These are phyloP conservation scores for Amauroascus niger DNA, from an alignment of 2,329 filamentous ascomycete genomes.

Conservation along the genomic window DNA sequence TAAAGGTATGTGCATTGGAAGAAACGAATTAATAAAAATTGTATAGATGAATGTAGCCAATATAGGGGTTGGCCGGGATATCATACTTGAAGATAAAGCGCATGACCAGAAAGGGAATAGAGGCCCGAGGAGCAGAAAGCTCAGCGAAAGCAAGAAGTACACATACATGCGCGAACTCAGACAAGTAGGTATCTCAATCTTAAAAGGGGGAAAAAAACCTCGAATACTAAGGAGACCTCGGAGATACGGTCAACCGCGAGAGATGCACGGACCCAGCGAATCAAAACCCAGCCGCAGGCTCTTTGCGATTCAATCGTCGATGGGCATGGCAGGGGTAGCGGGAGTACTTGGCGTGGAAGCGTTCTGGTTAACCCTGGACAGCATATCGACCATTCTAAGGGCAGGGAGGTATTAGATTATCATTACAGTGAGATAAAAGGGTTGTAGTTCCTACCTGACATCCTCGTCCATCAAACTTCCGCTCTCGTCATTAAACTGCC, in stretches of 20 bases:
- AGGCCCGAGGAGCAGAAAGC: neutral
- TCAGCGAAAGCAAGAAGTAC: neutral
- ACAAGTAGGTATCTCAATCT: neutral
- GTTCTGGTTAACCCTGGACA: slow-evolving; percentile 23
- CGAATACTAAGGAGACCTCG: neutral
- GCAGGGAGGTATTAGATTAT: neutral
- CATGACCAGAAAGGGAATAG: neutral
- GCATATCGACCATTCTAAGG: slow-evolving; percentile 34
- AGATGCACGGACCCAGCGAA: neutral
- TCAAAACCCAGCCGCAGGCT: slow-evolving; percentile 5
- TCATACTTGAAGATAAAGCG: neutral
- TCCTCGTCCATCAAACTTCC: slow-evolving; percentile 39
- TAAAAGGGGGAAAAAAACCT: neutral
- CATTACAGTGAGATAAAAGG: neutral
- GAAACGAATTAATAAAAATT: slow-evolving; percentile 2
- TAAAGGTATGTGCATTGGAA: neutral
- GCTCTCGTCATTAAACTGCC: slow-evolving; percentile 37
- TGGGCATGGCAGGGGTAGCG: slow-evolving; percentile 2
- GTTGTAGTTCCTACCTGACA: slow-evolving; percentile 28
- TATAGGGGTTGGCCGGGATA: neutral
- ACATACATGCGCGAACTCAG: neutral
- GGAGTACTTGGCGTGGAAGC: slow-evolving; percentile 6
- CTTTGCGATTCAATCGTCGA: neutral
- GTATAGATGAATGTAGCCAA: neutral
- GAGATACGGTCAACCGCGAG: neutral